Evolutionary conservation across 2,329 filamentous ascomycete genomes (phyloP).

Genomic region (Sarocladium kiliense): DNA sequence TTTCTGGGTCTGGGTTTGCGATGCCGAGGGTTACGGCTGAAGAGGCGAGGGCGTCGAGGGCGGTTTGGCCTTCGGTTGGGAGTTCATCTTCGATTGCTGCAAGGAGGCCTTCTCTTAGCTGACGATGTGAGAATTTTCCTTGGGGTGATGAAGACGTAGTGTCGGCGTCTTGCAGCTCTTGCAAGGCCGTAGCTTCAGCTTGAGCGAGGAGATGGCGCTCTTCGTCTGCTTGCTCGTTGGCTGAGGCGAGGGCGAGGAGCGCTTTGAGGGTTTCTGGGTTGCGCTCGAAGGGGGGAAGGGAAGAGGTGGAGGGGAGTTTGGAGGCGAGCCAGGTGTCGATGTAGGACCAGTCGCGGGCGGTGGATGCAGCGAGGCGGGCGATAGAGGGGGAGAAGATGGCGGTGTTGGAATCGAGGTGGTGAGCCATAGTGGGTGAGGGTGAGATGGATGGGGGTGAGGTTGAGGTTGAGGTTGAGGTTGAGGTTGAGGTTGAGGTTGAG

Average conservation of each 20-base stretch:
- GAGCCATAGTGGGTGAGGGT: background rate
- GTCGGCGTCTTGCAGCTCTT: slow-evolving; percentile 21
- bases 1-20: slow-evolving; percentile 17
- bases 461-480: too few relatives aligned
- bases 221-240: slow-evolving; percentile 76
- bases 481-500: too few relatives aligned
- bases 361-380: slow-evolving; percentile 70
- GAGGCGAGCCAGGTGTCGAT: slow-evolving; percentile 77
- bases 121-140: background rate
- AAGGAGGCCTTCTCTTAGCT: slow-evolving; percentile 38
- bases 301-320: slow-evolving; percentile 57
- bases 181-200: slow-evolving; percentile 50
- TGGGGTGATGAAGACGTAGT: background rate
- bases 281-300: slow-evolving; percentile 73
- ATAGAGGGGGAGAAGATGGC: slow-evolving; percentile 65
- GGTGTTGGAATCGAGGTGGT: slow-evolving; percentile 21
- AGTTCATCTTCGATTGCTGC: slow-evolving; percentile 50
- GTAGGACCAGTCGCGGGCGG: slow-evolving; percentile 86
- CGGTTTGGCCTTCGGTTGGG: slow-evolving; percentile 45
- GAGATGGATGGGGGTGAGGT: too few relatives aligned
- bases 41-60: slow-evolving; percentile 53
- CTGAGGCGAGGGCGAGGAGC: slow-evolving; percentile 66
- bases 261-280: slow-evolving; percentile 77
- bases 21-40: slow-evolving; percentile 46
- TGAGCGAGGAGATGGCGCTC: slow-evolving; percentile 53